Percentiles rank a stretch among this genome's conserved stretches.
Conservation (phyloP, 805 yeast species). For the Metahyphopichia silvanorum region DNA sequence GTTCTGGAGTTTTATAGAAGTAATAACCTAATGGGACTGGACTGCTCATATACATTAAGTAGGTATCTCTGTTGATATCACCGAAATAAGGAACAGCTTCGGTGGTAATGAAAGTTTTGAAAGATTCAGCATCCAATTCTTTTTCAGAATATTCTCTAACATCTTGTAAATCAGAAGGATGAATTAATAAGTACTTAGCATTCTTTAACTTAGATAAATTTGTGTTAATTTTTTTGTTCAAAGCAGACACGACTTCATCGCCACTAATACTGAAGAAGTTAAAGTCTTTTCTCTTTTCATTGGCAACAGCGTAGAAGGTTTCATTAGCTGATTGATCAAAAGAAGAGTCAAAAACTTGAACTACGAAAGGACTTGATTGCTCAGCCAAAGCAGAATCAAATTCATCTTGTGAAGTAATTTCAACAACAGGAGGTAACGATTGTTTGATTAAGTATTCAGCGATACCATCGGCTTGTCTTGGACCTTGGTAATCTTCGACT, state of each 20-base stretch:
- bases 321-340: constrained; percentile 34
- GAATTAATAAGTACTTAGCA: constrained; percentile 44
- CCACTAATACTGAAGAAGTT: constrained; percentile 49
- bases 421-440: constrained; percentile 65
- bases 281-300: constrained; percentile 57
- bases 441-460: constrained; percentile 76
- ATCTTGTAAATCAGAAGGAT: constrained; percentile 39
- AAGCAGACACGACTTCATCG: constrained; percentile 34
- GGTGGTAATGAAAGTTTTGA: constrained; percentile 48
- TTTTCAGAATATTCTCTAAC: constrained; percentile 46
- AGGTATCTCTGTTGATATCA: constrained; percentile 80
- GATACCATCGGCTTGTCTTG: constrained; percentile 78
- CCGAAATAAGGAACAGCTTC: constrained; percentile 84
- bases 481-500: constrained; percentile 74
- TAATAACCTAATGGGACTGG: constrained; percentile 82
- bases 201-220: constrained; percentile 22
- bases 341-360: constrained; percentile 44
- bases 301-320: constrained; percentile 65
- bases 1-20: constrained; percentile 70
- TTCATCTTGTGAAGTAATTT: constrained; percentile 41
- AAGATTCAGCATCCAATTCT: constrained; percentile 27
- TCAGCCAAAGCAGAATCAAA: constrained; percentile 49
- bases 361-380: constrained; percentile 51
- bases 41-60: constrained; percentile 67
- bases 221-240: constrained; percentile 26